Conservation (phyloP, 352 stramenopile genomes). For the Discostella stelligera region DNA sequence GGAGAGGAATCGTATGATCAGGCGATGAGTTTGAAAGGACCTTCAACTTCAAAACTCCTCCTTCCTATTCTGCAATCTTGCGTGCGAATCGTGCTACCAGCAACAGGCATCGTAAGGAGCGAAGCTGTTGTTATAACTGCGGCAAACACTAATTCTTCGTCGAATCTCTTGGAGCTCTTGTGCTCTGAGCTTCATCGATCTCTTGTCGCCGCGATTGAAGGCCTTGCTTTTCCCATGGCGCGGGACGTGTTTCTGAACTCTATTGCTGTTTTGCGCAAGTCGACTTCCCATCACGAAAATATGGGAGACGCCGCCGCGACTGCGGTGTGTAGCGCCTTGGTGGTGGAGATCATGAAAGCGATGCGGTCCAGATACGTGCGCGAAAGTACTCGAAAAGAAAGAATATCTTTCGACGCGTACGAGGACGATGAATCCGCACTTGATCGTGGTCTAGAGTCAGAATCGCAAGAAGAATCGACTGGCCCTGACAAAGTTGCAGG, state of each 20-base stretch:
- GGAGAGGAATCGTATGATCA: constrained; percentile 49
- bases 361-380: constrained; percentile 72
- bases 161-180: constrained; percentile 60
- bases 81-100: constrained; percentile 59
- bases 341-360: constrained; percentile 62
- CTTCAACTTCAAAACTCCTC: constrained; percentile 70
- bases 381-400: constrained; percentile 68
- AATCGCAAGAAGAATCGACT: constrained; percentile 8
- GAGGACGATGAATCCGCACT: constrained; percentile 44
- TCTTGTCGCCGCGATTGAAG: constrained; percentile 73
- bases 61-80: constrained; percentile 79
- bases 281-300: constrained; percentile 48
- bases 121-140: constrained; percentile 61
- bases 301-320: constrained; percentile 49
- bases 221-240: constrained; percentile 72
- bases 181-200: constrained; percentile 63
- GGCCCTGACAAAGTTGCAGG: constrained; percentile 17
- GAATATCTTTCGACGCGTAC: constrained; percentile 71
- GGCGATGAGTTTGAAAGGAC: constrained; percentile 20
- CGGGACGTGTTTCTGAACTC: constrained; percentile 73
- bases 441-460: constrained; percentile 17
- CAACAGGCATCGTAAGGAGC: constrained; percentile 48
- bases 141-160: constrained; percentile 40
- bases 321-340: constrained; percentile 45
- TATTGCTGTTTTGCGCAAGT: constrained; percentile 49